phyloP scores from a whole-genome alignment of 139 green algal genomes.

The Volvox reticuliferus region DNA sequence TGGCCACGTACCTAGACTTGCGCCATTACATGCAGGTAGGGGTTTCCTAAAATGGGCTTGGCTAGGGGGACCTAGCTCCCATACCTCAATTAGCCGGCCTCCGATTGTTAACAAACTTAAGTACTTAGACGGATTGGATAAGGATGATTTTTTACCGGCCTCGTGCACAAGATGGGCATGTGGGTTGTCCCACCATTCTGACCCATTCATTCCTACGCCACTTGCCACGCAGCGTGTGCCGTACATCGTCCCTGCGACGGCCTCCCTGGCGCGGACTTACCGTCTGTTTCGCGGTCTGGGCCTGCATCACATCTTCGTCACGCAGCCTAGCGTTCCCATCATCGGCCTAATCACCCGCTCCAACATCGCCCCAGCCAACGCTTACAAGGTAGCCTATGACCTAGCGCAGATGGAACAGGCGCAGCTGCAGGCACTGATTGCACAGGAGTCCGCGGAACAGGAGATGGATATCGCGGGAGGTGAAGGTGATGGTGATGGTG shows the following conservation, averaged over 20 bases:
- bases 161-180: no score
- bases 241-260: slow-evolving; percentile 55
- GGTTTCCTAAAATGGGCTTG: no score
- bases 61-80: no score
- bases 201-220: no score
- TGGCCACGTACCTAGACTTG: slow-evolving; percentile 41
- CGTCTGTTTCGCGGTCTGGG: slow-evolving; percentile 81
- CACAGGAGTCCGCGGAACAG: no score
- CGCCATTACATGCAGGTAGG: slow-evolving; percentile 55
- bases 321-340: slow-evolving; percentile 19
- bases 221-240: slow-evolving; percentile 42
- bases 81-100: no score
- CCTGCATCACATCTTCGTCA: slow-evolving; percentile 80
- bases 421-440: neutral
- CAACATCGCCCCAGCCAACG: slow-evolving; percentile 1
- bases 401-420: slow-evolving; percentile 27
- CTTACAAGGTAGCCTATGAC: slow-evolving; percentile 20
- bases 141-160: no score
- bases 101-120: no score
- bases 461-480: neutral
- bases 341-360: slow-evolving; percentile 34
- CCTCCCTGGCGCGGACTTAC: slow-evolving; percentile 73
- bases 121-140: no score
- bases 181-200: no score
- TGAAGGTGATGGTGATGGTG: neutral